phyloP scores from a whole-genome alignment of 768 basidiomycete genomes.

The Daedaleopsis sinensis region DNA sequence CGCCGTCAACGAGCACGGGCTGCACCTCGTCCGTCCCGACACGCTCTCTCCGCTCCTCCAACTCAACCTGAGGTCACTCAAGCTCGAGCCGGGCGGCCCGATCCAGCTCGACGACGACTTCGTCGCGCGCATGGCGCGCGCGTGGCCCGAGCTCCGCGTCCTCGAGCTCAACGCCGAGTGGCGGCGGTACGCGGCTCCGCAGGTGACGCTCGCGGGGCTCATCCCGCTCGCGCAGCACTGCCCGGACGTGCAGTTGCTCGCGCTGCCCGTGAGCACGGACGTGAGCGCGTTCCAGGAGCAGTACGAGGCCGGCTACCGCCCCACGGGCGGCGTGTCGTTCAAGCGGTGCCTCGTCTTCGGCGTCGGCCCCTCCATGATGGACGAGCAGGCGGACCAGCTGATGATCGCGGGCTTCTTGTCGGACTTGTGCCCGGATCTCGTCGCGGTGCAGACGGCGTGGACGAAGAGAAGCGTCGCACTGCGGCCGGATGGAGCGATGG shows the following conservation, averaged over 20 bases:
- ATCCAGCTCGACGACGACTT: constrained; percentile 16
- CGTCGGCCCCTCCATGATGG: constrained; percentile 5
- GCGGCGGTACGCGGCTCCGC: constrained; percentile 2
- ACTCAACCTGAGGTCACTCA: constrained; percentile 3
- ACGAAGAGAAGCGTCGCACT: neutral
- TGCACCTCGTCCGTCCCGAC: constrained; percentile 1
- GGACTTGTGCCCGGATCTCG: constrained; percentile 15
- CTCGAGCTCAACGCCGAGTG: constrained; percentile 15
- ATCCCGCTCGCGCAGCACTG: constrained; percentile 17
- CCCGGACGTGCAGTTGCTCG: constrained; percentile 3
- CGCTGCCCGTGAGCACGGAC: no score
- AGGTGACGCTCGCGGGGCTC: constrained; percentile 16
- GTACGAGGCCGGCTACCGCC: constrained; percentile 7
- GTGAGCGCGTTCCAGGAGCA: constrained; percentile 10
- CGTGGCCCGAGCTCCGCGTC: constrained; percentile 13
- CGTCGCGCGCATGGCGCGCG: constrained; percentile 11
- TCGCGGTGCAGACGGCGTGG: constrained; percentile 8
- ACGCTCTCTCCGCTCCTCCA: constrained; percentile 13
- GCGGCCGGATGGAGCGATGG: neutral
- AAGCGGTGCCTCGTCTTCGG: neutral
- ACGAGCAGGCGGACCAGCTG: neutral
- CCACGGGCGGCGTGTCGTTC: constrained; percentile 4
- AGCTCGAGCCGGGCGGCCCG: constrained; percentile 11
- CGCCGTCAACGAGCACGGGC: neutral
- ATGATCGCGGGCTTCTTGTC: constrained; percentile 15